phyloP scores from a whole-genome alignment of 2,329 filamentous ascomycete species.

The Fusarium sp. region DNA sequence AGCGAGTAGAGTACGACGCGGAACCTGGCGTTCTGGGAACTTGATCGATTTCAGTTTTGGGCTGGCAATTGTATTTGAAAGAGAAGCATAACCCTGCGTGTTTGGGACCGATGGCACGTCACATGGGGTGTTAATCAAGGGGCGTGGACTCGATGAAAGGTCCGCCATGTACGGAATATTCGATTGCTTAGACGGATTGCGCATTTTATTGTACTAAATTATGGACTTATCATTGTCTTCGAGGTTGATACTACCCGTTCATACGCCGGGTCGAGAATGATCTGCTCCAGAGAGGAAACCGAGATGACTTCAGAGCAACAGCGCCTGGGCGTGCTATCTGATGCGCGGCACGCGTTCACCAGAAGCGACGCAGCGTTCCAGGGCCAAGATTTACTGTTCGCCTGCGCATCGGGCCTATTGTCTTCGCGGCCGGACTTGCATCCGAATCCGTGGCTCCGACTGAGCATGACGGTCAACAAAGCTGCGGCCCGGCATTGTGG shows the following conservation, averaged over 20 bases:
- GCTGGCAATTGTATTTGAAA: slow-evolving; percentile 43
- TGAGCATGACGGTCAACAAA: slow-evolving; percentile 2
- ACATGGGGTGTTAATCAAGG: slow-evolving; percentile 28
- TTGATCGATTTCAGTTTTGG: slow-evolving; percentile 42
- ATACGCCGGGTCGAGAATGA: not conserved
- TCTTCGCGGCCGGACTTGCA: not conserved
- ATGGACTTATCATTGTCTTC: not conserved
- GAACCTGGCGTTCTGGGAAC: slow-evolving; percentile 45
- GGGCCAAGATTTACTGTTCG: not conserved
- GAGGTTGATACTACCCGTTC: not conserved
- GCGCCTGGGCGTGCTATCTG: not conserved
- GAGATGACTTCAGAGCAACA: not conserved
- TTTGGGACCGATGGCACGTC: slow-evolving; percentile 3
- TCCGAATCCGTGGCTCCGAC: not conserved
- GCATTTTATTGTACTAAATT: slow-evolving; percentile 18
- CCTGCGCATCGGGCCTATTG: not conserved
- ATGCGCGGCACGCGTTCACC: not conserved
- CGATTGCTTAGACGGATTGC: slow-evolving; percentile 40
- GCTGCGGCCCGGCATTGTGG: slow-evolving; percentile 23
- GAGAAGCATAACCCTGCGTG: slow-evolving; percentile 23
- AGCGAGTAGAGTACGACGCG: slow-evolving; percentile 38
- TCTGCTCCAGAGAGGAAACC: not conserved
- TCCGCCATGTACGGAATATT: slow-evolving; percentile 38
- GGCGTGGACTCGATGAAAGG: slow-evolving; percentile 14
- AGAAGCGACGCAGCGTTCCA: not conserved